phyloP scores from a whole-genome alignment of 257 asterid genomes.

The Solanum corneliomulleri region DNA sequence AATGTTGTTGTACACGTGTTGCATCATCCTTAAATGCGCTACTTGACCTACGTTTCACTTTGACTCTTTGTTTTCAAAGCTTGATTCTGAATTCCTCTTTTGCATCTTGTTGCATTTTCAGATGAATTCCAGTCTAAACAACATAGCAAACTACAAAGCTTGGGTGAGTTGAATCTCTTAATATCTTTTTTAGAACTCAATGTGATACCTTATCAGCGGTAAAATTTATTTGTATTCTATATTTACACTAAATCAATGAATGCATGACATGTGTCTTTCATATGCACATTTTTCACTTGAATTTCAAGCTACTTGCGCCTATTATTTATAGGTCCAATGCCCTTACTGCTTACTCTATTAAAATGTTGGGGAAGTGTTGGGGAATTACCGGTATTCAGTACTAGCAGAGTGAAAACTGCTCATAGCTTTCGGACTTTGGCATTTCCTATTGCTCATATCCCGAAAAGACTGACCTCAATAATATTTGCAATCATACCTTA shows the following conservation, averaged over 20 bases:
- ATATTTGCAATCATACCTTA: neutral
- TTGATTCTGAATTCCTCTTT: neutral
- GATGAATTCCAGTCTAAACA: conserved; percentile 31
- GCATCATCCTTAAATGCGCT: neutral
- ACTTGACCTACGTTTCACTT: neutral
- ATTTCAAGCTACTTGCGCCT: neutral
- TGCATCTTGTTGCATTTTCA: conserved; percentile 7
- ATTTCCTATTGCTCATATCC: neutral
- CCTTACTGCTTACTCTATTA: neutral
- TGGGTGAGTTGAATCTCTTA: conserved; percentile 38
- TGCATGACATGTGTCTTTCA: neutral
- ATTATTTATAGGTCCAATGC: neutral
- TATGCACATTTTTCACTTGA: neutral
- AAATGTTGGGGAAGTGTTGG: neutral
- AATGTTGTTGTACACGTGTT: neutral
- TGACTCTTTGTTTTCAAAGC: neutral
- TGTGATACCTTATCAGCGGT: neutral
- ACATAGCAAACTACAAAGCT: conserved; percentile 44
- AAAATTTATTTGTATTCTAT: neutral
- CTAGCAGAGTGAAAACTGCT: neutral
- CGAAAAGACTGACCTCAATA: neutral
- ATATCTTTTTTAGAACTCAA: neutral
- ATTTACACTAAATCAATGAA: neutral
- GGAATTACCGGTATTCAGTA: neutral
- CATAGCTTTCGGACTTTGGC: neutral